Percentiles rank a stretch among this genome's conserved stretches.
These are phyloP conservation scores for Capsicum pubescens DNA, from an alignment of 257 asterid genomes.

Conservation along the genomic window DNA sequence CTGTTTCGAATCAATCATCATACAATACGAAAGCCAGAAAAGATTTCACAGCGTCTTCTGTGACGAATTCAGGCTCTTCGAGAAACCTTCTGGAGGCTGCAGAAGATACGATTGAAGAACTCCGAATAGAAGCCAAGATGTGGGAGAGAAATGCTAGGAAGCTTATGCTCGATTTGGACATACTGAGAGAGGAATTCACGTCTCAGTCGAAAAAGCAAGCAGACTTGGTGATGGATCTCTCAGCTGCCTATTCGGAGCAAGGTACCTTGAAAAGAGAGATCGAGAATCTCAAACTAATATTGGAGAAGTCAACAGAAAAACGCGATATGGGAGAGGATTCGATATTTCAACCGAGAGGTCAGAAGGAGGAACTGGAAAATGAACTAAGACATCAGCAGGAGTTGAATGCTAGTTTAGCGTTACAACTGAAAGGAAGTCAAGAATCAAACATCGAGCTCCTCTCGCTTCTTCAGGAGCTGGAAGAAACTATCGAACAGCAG, in stretches of 20 bases:
- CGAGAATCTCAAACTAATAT: slow-evolving; percentile 48
- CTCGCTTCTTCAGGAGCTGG: slow-evolving; percentile 86
- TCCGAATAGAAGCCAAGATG: slow-evolving; percentile 89
- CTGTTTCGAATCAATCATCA: slow-evolving; percentile 53
- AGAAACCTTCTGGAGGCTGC: slow-evolving; percentile 67
- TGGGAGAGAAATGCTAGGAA: slow-evolving; percentile 97
- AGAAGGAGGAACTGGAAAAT: slow-evolving; percentile 58
- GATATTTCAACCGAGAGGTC: slow-evolving; percentile 44
- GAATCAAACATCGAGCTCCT: slow-evolving; percentile 86
- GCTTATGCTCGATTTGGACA: slow-evolving; percentile 74
- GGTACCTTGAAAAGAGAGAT: slow-evolving; percentile 64
- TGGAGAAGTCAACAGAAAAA: slow-evolving; percentile 42
- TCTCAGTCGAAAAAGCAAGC: slow-evolving; percentile 71
- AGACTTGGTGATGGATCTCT: slow-evolving; percentile 66
- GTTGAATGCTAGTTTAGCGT: slow-evolving; percentile 60
- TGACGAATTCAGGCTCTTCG: slow-evolving; percentile 47
- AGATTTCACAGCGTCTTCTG: slow-evolving; percentile 44
- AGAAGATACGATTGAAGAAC: slow-evolving; percentile 72
- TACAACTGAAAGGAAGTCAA: slow-evolving; percentile 74
- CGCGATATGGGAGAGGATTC: slow-evolving; percentile 41
- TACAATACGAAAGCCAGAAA: slow-evolving; percentile 41
- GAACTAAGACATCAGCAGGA: slow-evolving; percentile 71
- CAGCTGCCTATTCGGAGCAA: slow-evolving; percentile 61
- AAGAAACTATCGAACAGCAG: slow-evolving; percentile 76
- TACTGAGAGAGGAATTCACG: slow-evolving; percentile 59